Evolutionary conservation across 176 grass and related monocot genomes (phyloP), one percentile per base, ranked within the genome.

Genomic region (Bothriochloa decipiens): DNA sequence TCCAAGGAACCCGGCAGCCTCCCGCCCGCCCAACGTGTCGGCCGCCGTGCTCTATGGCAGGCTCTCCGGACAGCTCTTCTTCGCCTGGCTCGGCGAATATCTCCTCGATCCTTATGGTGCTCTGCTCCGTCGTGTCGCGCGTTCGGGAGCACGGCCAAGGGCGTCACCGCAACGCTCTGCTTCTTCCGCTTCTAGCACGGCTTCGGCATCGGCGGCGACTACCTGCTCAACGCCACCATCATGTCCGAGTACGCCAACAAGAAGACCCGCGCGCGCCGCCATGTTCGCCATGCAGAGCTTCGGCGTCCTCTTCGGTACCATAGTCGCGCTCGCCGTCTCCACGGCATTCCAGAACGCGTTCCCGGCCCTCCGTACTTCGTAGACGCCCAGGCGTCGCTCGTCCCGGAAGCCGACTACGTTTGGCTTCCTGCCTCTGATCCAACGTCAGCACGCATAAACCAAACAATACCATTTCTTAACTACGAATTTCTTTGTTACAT

Each of bases 211-310:
- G 89, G 89, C 68, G 84, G 89, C 36, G 89, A 91, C 73, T 91
- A 91, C 81, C 89, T 85, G 12, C 75, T 87, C 3, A 88, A 85
- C 0, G 93, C 90, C 6, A 92, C 90, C 35, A 92, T 95, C 81
- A 95, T 95, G 93, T 90, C 90, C 0, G 93, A 95, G 85, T 95
- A 92, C 68, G 90, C 93, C 28, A 95, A 94, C 72, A 91, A 94
- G 89, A 26, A 32, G 7, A 95, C 93, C 16, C 83, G 90, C 45
- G 4, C 4, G 92, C 27, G 90, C 93, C 1, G 93, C 90, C 15
- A 88, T 95, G 0, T 95, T 95, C 36, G 90, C 93, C 49, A 95
- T 95, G 93, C 90, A 95, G 71, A 86, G 89, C 27, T 91, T 91
- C 74, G 86, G 89, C 42, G 88, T 91, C 74, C 83, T 90, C 25